Evolutionary conservation across 257 asterid genomes (phyloP).

Genomic region (Penstemon barbatus): DNA sequence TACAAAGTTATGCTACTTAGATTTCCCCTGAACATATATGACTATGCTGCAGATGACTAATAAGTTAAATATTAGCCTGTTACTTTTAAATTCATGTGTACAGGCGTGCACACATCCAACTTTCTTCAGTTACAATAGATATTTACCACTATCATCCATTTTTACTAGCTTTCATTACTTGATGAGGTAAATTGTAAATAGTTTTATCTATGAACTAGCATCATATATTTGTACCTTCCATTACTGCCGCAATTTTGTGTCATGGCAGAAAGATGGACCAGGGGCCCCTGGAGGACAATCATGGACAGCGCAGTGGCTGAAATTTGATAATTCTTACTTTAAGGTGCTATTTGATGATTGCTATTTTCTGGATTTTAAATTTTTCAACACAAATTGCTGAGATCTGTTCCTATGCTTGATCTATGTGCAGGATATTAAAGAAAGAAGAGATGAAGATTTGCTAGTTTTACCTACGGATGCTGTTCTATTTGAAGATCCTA

Average conservation of each 20-base stretch:
- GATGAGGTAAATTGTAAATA: no score
- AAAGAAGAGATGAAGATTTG: slow-evolving; percentile 75
- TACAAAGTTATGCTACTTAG: no score
- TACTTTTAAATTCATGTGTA: no score
- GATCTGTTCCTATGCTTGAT: slow-evolving; percentile 24
- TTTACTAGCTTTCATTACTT: no score
- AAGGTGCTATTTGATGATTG: slow-evolving; percentile 48
- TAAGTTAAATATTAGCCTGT: no score
- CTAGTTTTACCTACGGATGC: slow-evolving; percentile 98
- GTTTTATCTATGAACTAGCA: no score
- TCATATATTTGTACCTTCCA: no score
- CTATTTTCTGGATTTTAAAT: slow-evolving; percentile 17
- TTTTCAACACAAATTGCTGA: slow-evolving; percentile 19
- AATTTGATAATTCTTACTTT: slow-evolving; percentile 93
- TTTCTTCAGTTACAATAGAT: no score
- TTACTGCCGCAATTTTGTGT: slow-evolving; percentile 21
- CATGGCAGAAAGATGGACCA: slow-evolving; percentile 93
- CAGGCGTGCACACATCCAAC: no score
- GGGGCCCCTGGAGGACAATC: slow-evolving; percentile 99
- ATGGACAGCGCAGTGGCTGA: slow-evolving; percentile 94
- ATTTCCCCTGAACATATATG: no score
- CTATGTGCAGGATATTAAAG: slow-evolving; percentile 77
- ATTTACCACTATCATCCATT: no score
- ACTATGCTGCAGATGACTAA: no score
- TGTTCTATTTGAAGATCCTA: slow-evolving; percentile 86